A percentile compares a stretch with the other conserved stretches of the same genome.
phyloP scores from a whole-genome alignment of 176 grass and related monocot genomes.

The Neostapfia colusana region DNA sequence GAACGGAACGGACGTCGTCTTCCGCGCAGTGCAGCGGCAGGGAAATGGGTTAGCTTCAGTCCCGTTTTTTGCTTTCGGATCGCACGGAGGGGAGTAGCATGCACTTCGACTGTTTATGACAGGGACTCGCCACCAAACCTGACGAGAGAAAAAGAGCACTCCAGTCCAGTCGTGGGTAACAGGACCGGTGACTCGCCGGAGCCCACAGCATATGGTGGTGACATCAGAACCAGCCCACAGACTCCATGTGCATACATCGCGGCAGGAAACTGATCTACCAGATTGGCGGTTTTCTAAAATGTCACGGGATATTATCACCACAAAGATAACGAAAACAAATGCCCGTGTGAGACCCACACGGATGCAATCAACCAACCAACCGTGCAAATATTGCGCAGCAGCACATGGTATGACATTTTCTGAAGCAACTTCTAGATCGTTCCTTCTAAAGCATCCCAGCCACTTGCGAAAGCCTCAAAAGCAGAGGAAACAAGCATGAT shows the following conservation, averaged over 20 bases:
- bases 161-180: slow-evolving; percentile 12
- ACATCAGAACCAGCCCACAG: background rate
- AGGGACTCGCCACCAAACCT: slow-evolving; percentile 35
- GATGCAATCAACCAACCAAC: slow-evolving; percentile 17
- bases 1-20: slow-evolving; percentile 30
- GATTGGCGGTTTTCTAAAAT: background rate
- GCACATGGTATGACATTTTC: background rate
- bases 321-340: background rate
- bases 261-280: background rate
- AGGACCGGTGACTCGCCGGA: slow-evolving; percentile 3
- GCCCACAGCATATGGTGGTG: slow-evolving; percentile 2
- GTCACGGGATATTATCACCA: background rate
- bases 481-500: background rate
- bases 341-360: background rate
- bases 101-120: slow-evolving; percentile 6
- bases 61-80: background rate
- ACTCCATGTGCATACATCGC: background rate
- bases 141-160: background rate
- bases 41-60: background rate
- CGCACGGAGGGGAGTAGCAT: slow-evolving; percentile 4
- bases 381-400: background rate
- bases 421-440: slow-evolving; percentile 13
- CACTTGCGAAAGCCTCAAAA: background rate
- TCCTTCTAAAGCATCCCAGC: background rate
- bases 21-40: background rate